Conservation (phyloP, 2,329 filamentous ascomycete species). For the Aspergillus transmontanensis region DNA sequence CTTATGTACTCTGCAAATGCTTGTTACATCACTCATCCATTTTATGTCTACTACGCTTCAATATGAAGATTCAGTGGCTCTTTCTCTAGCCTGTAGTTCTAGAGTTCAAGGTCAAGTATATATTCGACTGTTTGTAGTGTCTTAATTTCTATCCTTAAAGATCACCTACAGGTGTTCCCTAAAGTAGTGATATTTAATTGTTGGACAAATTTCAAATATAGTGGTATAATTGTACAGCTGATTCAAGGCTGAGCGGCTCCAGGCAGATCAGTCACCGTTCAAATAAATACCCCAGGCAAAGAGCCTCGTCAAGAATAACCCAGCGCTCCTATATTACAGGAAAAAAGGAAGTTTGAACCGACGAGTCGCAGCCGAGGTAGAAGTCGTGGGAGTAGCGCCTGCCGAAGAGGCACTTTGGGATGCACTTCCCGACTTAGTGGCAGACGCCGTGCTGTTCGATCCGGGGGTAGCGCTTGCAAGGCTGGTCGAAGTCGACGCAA, state of each 20-base stretch:
- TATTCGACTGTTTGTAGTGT: too few relatives aligned
- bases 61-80: too few relatives aligned
- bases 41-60: too few relatives aligned
- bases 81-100: too few relatives aligned
- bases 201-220: accelerated
- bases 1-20: too few relatives aligned
- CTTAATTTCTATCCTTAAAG: too few relatives aligned
- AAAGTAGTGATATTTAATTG: neutral
- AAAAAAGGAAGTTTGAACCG: neutral
- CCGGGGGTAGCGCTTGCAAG: neutral
- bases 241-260: neutral
- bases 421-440: neutral
- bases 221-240: neutral
- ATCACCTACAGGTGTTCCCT: too few relatives aligned
- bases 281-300: neutral
- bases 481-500: neutral
- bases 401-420: neutral
- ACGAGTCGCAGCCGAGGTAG: neutral
- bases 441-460: neutral
- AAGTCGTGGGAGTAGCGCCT: neutral
- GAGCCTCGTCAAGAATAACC: neutral
- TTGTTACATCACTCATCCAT: too few relatives aligned
- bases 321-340: neutral
- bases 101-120: too few relatives aligned
- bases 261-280: neutral